Evolutionary conservation across 2,329 filamentous ascomycete species (phyloP), one percentile per base, ranked within the genome.

Genomic region (Botrytis medusae): DNA sequence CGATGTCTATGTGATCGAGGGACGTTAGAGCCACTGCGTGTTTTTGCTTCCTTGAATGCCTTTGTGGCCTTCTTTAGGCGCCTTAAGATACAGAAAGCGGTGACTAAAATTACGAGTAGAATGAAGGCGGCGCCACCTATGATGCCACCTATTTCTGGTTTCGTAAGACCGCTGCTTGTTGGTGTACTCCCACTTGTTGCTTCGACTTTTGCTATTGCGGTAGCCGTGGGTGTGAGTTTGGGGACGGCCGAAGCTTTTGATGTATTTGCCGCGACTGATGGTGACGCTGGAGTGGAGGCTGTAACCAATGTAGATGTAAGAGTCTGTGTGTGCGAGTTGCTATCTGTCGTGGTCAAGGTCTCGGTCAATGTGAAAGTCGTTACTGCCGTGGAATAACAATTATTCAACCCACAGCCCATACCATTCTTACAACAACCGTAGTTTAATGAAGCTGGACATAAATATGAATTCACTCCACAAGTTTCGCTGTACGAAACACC

Each of bases 351-450:
- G 2, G 86, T 88, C 18, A 84, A 76, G 0, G 82, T 82, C 51
- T 83, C 80, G 1, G 84, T 84, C 10, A 85, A 78, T 1, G 83
- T 85, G n/a, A 83, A 80, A 0, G 86, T 88, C 1, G 82, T 78
- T 1, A 85, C 83, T 0, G 80, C 81, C 0, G 85, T 87, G 1
- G 84, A 82, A 74, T 87, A 89, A 77, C 88, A 90, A 22, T 78
- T 79, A 29, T 78, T 80, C 2, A 79, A 71, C 3, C 83, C 87
- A 76, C 88, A 90, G 40, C 80, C 85, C 82, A 86, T 84, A 7
- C 85, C 85, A 64, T 80, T 83, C 3, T 80, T 80, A 77, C 88
- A 90, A 75, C 88, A 90, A 0, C 87, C 88, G 73, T 84, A 86
- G 69, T 84, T 85, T 6, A 86, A 76, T 1, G 85, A 86, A 8